Evolutionary conservation across 306 rosid species (phyloP).

Genomic region (Vigna reflexopilosa): DNA sequence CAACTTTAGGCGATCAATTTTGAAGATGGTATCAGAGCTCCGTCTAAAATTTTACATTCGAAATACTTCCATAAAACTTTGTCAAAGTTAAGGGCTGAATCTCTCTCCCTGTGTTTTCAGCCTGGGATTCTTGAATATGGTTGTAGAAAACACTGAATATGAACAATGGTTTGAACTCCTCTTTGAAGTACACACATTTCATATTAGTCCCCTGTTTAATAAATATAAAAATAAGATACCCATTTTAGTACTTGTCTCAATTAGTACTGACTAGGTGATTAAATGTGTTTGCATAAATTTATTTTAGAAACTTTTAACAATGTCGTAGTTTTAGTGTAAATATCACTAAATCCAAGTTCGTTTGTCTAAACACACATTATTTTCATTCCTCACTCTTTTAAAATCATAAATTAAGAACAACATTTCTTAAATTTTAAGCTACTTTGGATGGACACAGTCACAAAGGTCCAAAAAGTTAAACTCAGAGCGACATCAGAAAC

Average conservation of each 20-base stretch:
- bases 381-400: background rate
- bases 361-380: background rate
- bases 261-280: background rate
- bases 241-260: background rate
- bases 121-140: background rate
- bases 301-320: background rate
- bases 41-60: background rate
- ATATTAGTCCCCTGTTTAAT: background rate
- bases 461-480: constrained; percentile 20
- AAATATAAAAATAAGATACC: background rate
- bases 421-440: background rate
- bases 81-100: background rate
- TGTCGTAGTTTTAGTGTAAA: background rate
- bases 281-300: background rate
- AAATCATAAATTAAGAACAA: background rate
- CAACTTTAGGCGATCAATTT: background rate
- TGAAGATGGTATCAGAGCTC: background rate
- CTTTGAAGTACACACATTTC: background rate
- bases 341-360: background rate
- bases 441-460: background rate
- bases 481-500: constrained; percentile 16
- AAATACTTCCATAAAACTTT: background rate
- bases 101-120: background rate
- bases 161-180: background rate
- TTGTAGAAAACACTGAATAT: background rate